A percentile compares a stretch with the other conserved stretches of the same genome.
These are phyloP conservation scores for Coemansia sp. DNA, from an alignment of 192 early-diverging fungal genomes.

Conservation along the genomic window DNA sequence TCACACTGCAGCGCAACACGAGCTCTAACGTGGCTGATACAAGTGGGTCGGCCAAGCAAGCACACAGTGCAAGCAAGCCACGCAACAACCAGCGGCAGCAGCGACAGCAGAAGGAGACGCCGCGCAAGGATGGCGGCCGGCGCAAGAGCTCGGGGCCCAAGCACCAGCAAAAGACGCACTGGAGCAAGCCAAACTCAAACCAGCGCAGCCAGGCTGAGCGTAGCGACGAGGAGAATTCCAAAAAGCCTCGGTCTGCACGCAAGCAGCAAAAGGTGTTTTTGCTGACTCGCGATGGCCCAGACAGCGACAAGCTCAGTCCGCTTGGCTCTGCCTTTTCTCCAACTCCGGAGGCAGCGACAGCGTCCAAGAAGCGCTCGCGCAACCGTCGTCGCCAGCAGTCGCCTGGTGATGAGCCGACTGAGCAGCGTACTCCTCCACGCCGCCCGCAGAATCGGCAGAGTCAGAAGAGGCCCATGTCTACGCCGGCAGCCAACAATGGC, in stretches of 20 bases:
- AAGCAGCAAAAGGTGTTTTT: slow-evolving; percentile 13
- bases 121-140: not conserved
- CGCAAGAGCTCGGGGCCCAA: not conserved
- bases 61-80: not conserved
- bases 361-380: slow-evolving; percentile 8
- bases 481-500: not conserved
- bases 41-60: not conserved
- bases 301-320: not conserved
- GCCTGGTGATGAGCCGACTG: slow-evolving; percentile 7
- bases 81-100: not conserved
- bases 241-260: slow-evolving; percentile 1
- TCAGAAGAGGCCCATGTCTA: slow-evolving; percentile 4
- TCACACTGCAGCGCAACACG: not conserved
- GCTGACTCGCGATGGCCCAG: slow-evolving; percentile 18
- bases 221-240: slow-evolving; percentile 17
- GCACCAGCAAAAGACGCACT: slow-evolving; percentile 3
- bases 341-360: not conserved
- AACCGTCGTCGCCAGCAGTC: slow-evolving; percentile 24
- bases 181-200: slow-evolving; percentile 20
- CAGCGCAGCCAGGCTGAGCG: slow-evolving; percentile 10
- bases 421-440: slow-evolving; percentile 20
- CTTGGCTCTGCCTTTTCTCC: not conserved
- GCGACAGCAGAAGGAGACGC: not conserved
- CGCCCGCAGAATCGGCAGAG: slow-evolving; percentile 8
- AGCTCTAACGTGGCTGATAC: not conserved